A percentile compares a stretch with the other conserved stretches of the same genome.
phyloP scores from a whole-genome alignment of 768 basidiomycete genomes.

The Rubroboletus satanas region DNA sequence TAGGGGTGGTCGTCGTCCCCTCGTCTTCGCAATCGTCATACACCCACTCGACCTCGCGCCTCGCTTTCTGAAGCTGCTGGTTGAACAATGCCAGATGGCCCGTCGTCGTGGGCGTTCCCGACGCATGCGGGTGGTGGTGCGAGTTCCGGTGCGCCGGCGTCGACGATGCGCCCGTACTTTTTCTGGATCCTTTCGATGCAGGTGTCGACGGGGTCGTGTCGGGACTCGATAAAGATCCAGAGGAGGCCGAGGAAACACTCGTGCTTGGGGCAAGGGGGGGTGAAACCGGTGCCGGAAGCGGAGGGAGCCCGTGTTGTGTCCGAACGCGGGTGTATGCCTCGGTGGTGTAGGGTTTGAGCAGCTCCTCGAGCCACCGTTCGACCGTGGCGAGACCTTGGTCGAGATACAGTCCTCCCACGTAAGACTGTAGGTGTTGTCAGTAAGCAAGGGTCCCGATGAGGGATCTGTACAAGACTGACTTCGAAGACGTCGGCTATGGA shows the following conservation, averaged over 20 bases:
- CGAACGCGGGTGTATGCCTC: constrained; percentile 64
- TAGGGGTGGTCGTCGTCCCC: constrained; percentile 63
- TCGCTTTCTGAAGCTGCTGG: constrained; percentile 61
- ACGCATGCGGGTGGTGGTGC: constrained; percentile 13
- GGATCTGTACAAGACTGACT: constrained; percentile 36
- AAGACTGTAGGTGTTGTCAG: constrained; percentile 46
- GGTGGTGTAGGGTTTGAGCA: constrained; percentile 60
- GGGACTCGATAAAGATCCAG: neutral
- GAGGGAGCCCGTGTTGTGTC: constrained; percentile 60
- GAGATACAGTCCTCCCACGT: constrained; percentile 71
- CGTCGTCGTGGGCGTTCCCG: constrained; percentile 30
- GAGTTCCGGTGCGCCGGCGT: constrained; percentile 9
- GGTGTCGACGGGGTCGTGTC: neutral
- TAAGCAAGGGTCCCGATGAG: neutral
- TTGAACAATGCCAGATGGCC: constrained; percentile 82
- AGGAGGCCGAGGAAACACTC: constrained; percentile 17
- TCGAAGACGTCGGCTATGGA: constrained; percentile 72
- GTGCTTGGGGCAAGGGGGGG: constrained; percentile 18
- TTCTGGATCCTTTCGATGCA: neutral
- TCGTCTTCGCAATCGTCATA: constrained; percentile 48
- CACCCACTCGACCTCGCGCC: constrained; percentile 64
- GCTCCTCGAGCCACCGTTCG: constrained; percentile 53
- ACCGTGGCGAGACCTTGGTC: constrained; percentile 63
- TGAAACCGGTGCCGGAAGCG: constrained; percentile 32
- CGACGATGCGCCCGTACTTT: constrained; percentile 1